phyloP scores from a whole-genome alignment of 768 basidiomycete species.

The Cubamyces lactineus region DNA sequence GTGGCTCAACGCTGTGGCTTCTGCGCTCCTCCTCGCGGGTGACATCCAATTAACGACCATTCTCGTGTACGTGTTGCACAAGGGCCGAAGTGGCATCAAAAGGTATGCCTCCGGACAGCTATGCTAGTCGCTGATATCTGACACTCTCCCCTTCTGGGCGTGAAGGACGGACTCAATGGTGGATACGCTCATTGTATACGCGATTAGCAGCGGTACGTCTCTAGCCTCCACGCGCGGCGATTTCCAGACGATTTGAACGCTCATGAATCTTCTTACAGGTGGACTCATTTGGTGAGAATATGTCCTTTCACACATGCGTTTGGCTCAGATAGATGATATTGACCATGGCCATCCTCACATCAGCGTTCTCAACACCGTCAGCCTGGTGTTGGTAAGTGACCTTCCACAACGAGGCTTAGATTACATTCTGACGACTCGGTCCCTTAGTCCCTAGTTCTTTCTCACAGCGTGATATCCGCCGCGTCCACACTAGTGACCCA shows the following conservation, averaged over 20 bases:
- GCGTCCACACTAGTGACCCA: not conserved
- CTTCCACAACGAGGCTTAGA: not conserved
- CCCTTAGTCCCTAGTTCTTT: not conserved
- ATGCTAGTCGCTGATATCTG: not conserved
- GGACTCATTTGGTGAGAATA: not conserved
- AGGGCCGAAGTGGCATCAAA: not conserved
- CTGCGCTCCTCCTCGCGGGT: not conserved
- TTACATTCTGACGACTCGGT: not conserved
- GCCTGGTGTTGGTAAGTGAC: not conserved
- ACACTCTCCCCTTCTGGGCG: not conserved
- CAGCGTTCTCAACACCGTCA: not conserved
- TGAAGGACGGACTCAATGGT: not conserved
- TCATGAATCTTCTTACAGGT: not conserved
- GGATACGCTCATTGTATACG: not conserved
- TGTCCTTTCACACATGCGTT: too few species aligned
- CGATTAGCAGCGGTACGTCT: not conserved
- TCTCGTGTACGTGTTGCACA: not conserved
- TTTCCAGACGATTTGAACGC: too few species aligned
- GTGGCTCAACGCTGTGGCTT: not conserved
- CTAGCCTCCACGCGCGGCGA: too few species aligned
- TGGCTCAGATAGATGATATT: too few species aligned
- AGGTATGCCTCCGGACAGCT: not conserved
- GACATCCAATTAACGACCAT: not conserved
- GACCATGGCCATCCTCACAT: too few species aligned
- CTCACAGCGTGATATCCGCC: not conserved